Evolutionary conservation across 768 basidiomycete species (phyloP).

Genomic region (Suillus bovinus): DNA sequence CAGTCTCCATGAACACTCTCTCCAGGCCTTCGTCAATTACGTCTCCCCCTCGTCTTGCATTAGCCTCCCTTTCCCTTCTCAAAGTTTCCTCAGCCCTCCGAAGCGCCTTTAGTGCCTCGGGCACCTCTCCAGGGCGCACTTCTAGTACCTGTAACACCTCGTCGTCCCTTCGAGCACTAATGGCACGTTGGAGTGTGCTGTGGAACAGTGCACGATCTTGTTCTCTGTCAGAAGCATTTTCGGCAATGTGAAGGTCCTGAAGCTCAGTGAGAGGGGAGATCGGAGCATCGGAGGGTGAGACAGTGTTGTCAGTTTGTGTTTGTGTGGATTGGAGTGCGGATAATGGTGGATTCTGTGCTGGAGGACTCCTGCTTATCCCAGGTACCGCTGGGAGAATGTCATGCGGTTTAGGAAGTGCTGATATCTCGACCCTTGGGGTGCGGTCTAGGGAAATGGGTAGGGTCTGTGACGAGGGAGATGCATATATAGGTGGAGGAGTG

Average conservation of each 20-base stretch:
- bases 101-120: background rate
- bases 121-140: background rate
- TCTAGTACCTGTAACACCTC: background rate
- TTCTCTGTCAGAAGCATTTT: background rate
- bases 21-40: conserved; percentile 30
- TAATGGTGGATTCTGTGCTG: background rate
- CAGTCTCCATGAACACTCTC: conserved; percentile 68
- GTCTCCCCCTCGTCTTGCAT: background rate
- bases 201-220: background rate
- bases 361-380: background rate
- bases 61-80: background rate
- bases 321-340: background rate
- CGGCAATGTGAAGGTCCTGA: background rate
- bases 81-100: background rate
- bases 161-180: background rate
- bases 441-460: background rate
- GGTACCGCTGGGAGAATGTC: background rate
- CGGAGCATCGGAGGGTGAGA: background rate
- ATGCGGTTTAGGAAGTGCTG: background rate
- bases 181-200: background rate
- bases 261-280: background rate
- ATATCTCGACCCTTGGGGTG: background rate
- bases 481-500: background rate
- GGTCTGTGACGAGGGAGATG: background rate
- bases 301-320: background rate